phyloP scores from a whole-genome alignment of 305 asterid genomes.

The Solanum hybrid region DNA sequence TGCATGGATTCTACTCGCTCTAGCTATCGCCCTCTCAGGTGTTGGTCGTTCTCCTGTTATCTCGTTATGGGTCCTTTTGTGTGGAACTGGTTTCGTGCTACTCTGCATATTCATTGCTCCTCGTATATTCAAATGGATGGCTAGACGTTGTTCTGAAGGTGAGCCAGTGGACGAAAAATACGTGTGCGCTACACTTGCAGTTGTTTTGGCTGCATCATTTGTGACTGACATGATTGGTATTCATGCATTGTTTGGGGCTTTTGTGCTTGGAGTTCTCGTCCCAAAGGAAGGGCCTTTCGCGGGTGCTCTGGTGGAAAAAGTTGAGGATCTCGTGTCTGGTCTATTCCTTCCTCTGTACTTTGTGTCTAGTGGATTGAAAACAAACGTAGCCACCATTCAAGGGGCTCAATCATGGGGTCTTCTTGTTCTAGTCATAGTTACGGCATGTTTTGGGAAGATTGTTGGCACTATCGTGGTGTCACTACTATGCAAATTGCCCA shows the following conservation, averaged over 20 bases:
- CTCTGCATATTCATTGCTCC: constrained; percentile 12
- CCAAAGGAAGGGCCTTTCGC: constrained; percentile 46
- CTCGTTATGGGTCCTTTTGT: constrained; percentile 33
- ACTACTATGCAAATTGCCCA: constrained; percentile 20
- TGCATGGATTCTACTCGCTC: constrained; percentile 42
- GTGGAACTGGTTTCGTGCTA: constrained; percentile 28
- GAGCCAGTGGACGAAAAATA: constrained; percentile 31
- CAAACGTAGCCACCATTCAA: constrained; percentile 28
- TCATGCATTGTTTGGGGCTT: constrained; percentile 44
- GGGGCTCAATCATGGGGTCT: constrained; percentile 41
- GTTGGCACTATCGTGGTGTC: constrained; percentile 27
- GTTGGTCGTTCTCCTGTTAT: constrained; percentile 19
- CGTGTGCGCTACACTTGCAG: constrained; percentile 26
- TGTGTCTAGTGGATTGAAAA: constrained; percentile 40
- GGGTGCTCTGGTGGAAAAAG: constrained; percentile 34
- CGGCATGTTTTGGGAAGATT: constrained; percentile 38
- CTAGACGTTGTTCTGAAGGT: constrained; percentile 28
- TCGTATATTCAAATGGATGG: constrained; percentile 34
- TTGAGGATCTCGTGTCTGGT: constrained; percentile 46
- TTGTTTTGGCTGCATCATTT: constrained; percentile 32
- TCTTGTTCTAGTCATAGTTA: constrained; percentile 26
- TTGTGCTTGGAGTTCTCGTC: constrained; percentile 34
- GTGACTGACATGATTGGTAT: constrained; percentile 38
- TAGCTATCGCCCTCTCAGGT: constrained; percentile 34
- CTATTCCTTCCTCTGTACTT: constrained; percentile 36